These are phyloP conservation scores for Allium sativum DNA, from an alignment of 106 monocot species.

Conservation along the genomic window DNA sequence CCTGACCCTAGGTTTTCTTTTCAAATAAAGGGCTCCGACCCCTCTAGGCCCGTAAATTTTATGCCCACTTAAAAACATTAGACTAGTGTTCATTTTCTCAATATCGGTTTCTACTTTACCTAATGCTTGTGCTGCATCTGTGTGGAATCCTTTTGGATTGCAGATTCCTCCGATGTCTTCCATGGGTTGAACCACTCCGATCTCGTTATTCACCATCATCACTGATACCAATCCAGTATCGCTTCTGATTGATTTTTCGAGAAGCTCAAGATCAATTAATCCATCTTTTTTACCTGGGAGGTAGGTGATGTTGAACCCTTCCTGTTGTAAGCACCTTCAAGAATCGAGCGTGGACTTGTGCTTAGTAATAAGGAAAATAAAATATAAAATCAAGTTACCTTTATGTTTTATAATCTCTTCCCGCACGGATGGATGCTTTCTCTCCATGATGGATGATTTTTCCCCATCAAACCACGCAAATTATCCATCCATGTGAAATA, in stretches of 20 bases:
- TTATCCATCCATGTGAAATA: too few relatives aligned
- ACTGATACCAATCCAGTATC: slow-evolving; percentile 88
- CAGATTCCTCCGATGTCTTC: slow-evolving; percentile 80
- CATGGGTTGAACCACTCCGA: slow-evolving; percentile 84
- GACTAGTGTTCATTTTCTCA: slow-evolving; percentile 70
- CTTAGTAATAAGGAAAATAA: too few relatives aligned
- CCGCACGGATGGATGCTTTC: too few relatives aligned
- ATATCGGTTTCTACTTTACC: slow-evolving; percentile 85
- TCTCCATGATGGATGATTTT: too few relatives aligned
- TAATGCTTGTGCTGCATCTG: slow-evolving; percentile 82
- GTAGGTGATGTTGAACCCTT: slow-evolving; percentile 88
- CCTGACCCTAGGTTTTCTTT: slow-evolving; percentile 69
- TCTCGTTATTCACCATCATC: slow-evolving; percentile 97
- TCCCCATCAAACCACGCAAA: too few relatives aligned
- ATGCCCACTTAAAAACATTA: slow-evolving; percentile 92
- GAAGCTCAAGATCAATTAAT: slow-evolving; percentile 57
- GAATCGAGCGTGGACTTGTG: slow-evolving; percentile 99
- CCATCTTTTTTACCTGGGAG: slow-evolving; percentile 80
- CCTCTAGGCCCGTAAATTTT: slow-evolving; percentile 98
- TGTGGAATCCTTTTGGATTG: slow-evolving; percentile 71
- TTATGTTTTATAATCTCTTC: too few relatives aligned
- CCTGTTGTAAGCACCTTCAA: slow-evolving; percentile 90
- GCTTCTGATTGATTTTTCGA: slow-evolving; percentile 52
- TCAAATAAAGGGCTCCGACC: slow-evolving; percentile 74
- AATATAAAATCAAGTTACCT: too few relatives aligned